Conservation (phyloP, 805 yeast species). For the Cyberlindnera veronae region DNA sequence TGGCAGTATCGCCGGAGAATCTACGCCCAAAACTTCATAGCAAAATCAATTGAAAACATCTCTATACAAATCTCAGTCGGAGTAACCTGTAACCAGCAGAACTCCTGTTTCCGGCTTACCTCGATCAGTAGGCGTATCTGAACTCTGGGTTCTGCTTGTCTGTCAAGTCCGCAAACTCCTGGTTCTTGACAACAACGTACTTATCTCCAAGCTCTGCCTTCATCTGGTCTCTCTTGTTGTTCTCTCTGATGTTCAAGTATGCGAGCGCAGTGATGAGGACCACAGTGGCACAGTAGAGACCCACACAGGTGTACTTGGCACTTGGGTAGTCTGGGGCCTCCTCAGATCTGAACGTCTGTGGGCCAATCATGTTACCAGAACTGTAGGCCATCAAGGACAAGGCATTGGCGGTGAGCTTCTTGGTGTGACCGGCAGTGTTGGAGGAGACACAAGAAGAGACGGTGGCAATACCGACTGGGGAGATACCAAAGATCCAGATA, state of each 20-base stretch:
- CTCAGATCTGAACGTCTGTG: slow-evolving; percentile 57
- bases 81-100: no score
- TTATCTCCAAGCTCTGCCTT: slow-evolving; percentile 20
- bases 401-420: slow-evolving; percentile 13
- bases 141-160: slow-evolving; percentile 52
- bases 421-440: slow-evolving; percentile 18
- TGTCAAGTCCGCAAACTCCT: slow-evolving; percentile 46
- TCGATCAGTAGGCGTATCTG: slow-evolving; percentile 36
- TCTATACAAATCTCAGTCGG: no score
- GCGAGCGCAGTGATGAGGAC: slow-evolving; percentile 29
- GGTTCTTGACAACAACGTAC: slow-evolving; percentile 20
- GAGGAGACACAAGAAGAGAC: slow-evolving; percentile 22
- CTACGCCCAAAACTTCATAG: no score
- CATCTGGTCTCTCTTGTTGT: slow-evolving; percentile 35
- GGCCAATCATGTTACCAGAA: slow-evolving; percentile 49
- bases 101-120: no score
- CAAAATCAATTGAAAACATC: no score
- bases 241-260: slow-evolving; percentile 33
- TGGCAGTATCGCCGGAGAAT: neutral
- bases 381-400: slow-evolving; percentile 13
- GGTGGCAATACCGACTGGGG: slow-evolving; percentile 22
- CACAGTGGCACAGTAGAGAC: slow-evolving; percentile 31
- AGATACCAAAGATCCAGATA: slow-evolving; percentile 28
- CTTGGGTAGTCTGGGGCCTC: slow-evolving; percentile 58
- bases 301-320: slow-evolving; percentile 38